These are phyloP conservation scores for Kockiozyma suomiensis DNA, from an alignment of 805 yeast species.

Conservation along the genomic window DNA sequence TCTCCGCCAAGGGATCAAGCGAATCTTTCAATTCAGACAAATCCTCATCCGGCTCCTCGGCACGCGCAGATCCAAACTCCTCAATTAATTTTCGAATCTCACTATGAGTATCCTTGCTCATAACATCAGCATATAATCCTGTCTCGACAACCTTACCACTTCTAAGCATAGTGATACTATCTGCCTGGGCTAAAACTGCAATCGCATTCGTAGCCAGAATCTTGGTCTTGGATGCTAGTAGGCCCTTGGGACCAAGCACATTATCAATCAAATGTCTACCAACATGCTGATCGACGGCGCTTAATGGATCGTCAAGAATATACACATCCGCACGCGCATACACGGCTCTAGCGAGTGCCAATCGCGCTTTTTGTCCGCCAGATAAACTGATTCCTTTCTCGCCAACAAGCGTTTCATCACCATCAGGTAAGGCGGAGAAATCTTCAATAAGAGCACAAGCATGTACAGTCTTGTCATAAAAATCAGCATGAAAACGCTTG, in stretches of 20 bases:
- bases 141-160: slow-evolving; percentile 48
- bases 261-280: slow-evolving; percentile 79
- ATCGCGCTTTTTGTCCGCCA: slow-evolving; percentile 97
- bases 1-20: slow-evolving; percentile 19
- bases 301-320: slow-evolving; percentile 84
- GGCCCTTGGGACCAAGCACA: slow-evolving; percentile 79
- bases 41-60: not conserved
- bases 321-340: slow-evolving; percentile 91
- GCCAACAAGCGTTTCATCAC: slow-evolving; percentile 90
- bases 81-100: slow-evolving; percentile 29
- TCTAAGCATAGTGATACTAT: slow-evolving; percentile 65
- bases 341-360: slow-evolving; percentile 92
- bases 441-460: slow-evolving; percentile 88
- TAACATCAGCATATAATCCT: slow-evolving; percentile 39
- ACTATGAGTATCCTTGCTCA: slow-evolving; percentile 15
- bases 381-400: slow-evolving; percentile 95
- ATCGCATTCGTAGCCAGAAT: slow-evolving; percentile 86
- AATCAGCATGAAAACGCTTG: slow-evolving; percentile 73
- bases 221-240: slow-evolving; percentile 71
- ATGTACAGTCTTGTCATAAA: slow-evolving; percentile 76
- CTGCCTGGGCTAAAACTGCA: slow-evolving; percentile 75
- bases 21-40: not conserved
- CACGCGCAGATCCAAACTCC: slow-evolving; percentile 27
- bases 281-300: slow-evolving; percentile 98
- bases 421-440: slow-evolving; percentile 76